phyloP scores from a whole-genome alignment of 1,284 basidiomycete species.

The Rhodofomes roseus region DNA sequence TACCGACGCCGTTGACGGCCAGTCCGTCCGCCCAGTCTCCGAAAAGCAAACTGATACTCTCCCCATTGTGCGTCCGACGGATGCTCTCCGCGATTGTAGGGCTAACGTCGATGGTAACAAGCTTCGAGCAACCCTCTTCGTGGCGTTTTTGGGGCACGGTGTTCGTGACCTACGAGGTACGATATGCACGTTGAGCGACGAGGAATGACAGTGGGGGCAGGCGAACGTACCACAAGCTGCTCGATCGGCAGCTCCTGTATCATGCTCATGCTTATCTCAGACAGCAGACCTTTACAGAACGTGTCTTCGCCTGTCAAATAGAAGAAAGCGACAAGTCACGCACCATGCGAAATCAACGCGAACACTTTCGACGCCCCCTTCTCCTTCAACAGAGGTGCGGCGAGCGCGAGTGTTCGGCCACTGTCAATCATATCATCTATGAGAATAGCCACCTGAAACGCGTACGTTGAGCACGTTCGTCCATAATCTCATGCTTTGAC shows the following conservation, averaged over 20 bases:
- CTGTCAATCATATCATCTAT: slow-evolving; percentile 99
- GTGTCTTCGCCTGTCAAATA: background rate
- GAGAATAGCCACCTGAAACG: slow-evolving; percentile 76
- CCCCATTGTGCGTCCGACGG: slow-evolving; percentile 94
- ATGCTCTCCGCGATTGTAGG: slow-evolving; percentile 95
- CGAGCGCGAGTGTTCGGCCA: slow-evolving; percentile 83
- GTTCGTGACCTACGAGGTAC: slow-evolving; percentile 63
- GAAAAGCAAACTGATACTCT: slow-evolving; percentile 83
- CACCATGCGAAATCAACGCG: slow-evolving; percentile 91
- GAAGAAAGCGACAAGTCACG: slow-evolving; percentile 18
- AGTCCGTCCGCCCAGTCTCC: slow-evolving; percentile 59
- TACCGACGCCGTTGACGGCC: slow-evolving; percentile 13
- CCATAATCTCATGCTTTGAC: background rate
- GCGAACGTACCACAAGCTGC: slow-evolving; percentile 74
- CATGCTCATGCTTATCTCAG: slow-evolving; percentile 78
- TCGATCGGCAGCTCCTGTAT: slow-evolving; percentile 81
- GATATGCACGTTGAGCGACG: slow-evolving; percentile 35
- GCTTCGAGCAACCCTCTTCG: slow-evolving; percentile 52
- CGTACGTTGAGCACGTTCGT: background rate
- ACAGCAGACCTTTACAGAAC: slow-evolving; percentile 68
- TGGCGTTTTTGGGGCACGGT: slow-evolving; percentile 69
- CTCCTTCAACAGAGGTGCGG: slow-evolving; percentile 81
- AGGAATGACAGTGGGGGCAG: background rate
- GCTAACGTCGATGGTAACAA: slow-evolving; percentile 82
- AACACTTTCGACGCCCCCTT: slow-evolving; percentile 88